Evolutionary conservation across 768 basidiomycete genomes (phyloP).

Genomic region (Tricholoma terreum): DNA sequence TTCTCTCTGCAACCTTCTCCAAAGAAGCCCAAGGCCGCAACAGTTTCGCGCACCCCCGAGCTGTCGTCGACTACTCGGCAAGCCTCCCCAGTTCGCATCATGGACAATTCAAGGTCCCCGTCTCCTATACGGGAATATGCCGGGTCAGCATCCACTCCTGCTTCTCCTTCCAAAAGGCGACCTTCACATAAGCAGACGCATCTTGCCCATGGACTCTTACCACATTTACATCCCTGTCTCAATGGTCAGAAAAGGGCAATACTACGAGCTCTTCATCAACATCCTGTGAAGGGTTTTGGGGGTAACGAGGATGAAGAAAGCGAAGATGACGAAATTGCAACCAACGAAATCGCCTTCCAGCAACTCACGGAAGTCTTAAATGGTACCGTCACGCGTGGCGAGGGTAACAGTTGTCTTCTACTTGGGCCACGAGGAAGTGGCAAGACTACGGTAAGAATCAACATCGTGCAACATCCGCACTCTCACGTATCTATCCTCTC

Average conservation of each 20-base stretch:
- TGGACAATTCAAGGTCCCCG: neutral
- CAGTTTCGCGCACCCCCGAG: neutral
- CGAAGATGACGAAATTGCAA: constrained; percentile 31
- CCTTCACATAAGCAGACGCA: constrained; percentile 5
- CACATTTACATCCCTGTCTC: constrained; percentile 44
- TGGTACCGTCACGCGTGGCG: constrained; percentile 75
- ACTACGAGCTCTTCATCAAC: constrained; percentile 41
- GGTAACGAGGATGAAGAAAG: constrained; percentile 11
- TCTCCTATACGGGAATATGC: neutral
- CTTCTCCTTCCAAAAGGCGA: constrained; percentile 10
- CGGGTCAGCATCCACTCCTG: neutral
- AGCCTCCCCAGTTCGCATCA: neutral
- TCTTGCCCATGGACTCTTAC: constrained; percentile 31
- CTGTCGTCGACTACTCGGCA: constrained; percentile 1
- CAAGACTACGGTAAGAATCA: constrained; percentile 65
- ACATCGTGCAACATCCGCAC: neutral
- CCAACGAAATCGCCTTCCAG: constrained; percentile 50
- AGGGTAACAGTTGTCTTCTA: constrained; percentile 92
- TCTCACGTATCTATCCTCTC: constrained; percentile 6
- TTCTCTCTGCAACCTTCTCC: neutral
- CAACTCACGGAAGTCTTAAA: constrained; percentile 62
- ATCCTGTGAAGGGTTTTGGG: constrained; percentile 3
- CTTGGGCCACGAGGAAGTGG: constrained; percentile 85
- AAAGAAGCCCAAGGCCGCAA: neutral
- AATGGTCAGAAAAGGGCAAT: constrained; percentile 57